Evolutionary conservation across 129 eudicot species (phyloP).

Genomic region (sunflower (Helianthus annuus)): DNA sequence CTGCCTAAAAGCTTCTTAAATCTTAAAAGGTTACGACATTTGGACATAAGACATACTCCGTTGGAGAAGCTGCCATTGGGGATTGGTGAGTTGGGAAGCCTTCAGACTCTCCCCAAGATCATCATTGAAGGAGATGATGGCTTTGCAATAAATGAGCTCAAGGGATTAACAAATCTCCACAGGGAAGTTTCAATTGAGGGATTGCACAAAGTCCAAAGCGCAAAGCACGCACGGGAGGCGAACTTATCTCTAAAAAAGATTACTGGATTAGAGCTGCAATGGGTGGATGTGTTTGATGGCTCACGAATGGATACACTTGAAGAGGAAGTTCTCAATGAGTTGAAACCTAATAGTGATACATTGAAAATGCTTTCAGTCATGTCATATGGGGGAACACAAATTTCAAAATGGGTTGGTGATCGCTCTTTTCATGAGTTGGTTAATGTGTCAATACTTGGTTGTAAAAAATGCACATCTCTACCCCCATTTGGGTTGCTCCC

Average conservation of each 20-base stretch:
- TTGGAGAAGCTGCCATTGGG: slow-evolving; percentile 9
- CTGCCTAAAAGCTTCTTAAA: slow-evolving; percentile 12
- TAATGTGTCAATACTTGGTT: neutral
- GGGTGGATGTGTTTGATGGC: neutral
- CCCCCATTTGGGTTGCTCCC: slow-evolving; percentile 6
- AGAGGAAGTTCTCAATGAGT: neutral
- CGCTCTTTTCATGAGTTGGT: slow-evolving; percentile 14
- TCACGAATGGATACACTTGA: neutral
- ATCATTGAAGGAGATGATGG: neutral
- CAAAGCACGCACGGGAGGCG: neutral
- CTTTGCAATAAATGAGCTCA: neutral
- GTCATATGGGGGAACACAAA: slow-evolving; percentile 4
- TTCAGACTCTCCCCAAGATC: slow-evolving; percentile 1
- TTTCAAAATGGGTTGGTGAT: slow-evolving; percentile 39
- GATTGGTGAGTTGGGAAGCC: slow-evolving; percentile 12
- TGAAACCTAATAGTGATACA: neutral
- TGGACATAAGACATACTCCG: neutral
- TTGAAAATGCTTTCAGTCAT: neutral
- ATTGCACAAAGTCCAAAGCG: neutral
- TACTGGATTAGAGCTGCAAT: neutral
- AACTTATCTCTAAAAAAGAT: neutral
- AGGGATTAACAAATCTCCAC: neutral
- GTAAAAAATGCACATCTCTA: slow-evolving; percentile 1
- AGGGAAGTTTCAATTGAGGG: neutral
- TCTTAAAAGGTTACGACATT: neutral